These are phyloP conservation scores for Rhodofomes roseus DNA, from an alignment of 1,284 basidiomycete species.

Conservation along the genomic window DNA sequence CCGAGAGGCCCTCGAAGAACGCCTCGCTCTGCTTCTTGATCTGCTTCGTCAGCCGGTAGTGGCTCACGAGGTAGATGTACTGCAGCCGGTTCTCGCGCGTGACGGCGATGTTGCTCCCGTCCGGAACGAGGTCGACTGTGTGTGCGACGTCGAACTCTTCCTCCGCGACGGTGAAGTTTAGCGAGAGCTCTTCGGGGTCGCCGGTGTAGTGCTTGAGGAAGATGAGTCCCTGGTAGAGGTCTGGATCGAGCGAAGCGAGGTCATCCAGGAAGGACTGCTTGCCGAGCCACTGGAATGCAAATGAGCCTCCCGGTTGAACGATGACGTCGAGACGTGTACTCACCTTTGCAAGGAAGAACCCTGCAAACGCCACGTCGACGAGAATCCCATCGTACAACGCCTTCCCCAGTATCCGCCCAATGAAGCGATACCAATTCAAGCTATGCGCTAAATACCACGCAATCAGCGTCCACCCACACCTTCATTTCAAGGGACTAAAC, in stretches of 20 bases:
- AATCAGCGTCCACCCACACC: slow-evolving; percentile 1
- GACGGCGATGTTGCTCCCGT: slow-evolving; percentile 84
- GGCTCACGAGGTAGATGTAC: slow-evolving; percentile 89
- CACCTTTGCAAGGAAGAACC: slow-evolving; percentile 92
- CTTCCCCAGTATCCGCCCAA: slow-evolving; percentile 92
- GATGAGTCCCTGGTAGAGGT: slow-evolving; percentile 89
- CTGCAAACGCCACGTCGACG: slow-evolving; percentile 93
- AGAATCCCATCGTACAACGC: slow-evolving; percentile 97
- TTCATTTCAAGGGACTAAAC: background rate
- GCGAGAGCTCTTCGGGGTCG: slow-evolving; percentile 86
- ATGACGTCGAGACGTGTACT: slow-evolving; percentile 12
- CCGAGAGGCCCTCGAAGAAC: slow-evolving; percentile 83
- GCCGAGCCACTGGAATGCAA: slow-evolving; percentile 69
- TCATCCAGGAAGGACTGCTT: slow-evolving; percentile 90
- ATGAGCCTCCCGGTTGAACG: slow-evolving; percentile 1
- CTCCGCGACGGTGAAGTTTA: slow-evolving; percentile 88
- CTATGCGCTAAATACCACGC: slow-evolving; percentile 56
- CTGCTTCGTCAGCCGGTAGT: slow-evolving; percentile 87
- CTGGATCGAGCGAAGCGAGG: slow-evolving; percentile 86
- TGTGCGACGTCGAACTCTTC: slow-evolving; percentile 89
- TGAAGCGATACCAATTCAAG: slow-evolving; percentile 91
- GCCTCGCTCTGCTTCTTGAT: slow-evolving; percentile 84
- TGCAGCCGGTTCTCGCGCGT: slow-evolving; percentile 87
- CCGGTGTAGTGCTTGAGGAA: slow-evolving; percentile 92
- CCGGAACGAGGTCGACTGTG: slow-evolving; percentile 78